These are phyloP conservation scores for Dendryphion nanum DNA, from an alignment of 2,329 filamentous ascomycete species.

Conservation along the genomic window DNA sequence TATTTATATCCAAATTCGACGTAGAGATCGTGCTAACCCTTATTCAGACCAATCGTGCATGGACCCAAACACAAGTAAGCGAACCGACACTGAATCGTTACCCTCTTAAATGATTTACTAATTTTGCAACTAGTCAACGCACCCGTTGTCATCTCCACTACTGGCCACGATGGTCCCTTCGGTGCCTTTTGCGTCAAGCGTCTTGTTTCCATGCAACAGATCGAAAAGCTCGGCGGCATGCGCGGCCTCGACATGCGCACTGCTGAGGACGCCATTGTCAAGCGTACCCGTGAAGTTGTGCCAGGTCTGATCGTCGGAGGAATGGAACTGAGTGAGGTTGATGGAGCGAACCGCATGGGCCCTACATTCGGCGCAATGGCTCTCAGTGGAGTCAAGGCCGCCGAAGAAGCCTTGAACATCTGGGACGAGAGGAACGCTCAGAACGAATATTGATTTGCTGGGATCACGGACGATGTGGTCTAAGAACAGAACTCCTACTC, in stretches of 20 bases:
- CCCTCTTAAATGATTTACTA: too few relatives aligned
- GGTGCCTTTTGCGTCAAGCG: slow-evolving; percentile 90
- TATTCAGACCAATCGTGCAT: slow-evolving; percentile 95
- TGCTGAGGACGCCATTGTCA: slow-evolving; percentile 91
- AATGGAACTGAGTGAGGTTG: slow-evolving; percentile 90
- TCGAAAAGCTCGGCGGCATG: slow-evolving; percentile 87
- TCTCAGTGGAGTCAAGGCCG: slow-evolving; percentile 83
- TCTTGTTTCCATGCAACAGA: slow-evolving; percentile 80
- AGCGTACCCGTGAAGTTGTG: slow-evolving; percentile 82
- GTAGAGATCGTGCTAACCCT: too few relatives aligned
- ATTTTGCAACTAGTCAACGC: too few relatives aligned
- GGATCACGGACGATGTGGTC: too few relatives aligned
- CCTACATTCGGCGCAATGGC: slow-evolving; percentile 90
- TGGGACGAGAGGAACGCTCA: slow-evolving; percentile 76
- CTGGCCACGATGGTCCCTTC: slow-evolving; percentile 87
- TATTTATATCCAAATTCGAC: too few relatives aligned
- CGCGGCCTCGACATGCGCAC: slow-evolving; percentile 88
- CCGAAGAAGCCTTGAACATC: slow-evolving; percentile 77
- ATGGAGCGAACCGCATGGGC: slow-evolving; percentile 89
- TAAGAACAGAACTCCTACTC: too few relatives aligned
- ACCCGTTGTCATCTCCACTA: slow-evolving; percentile 83
- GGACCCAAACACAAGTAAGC: slow-evolving; percentile 92
- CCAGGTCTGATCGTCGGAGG: slow-evolving; percentile 89
- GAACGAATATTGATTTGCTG: slow-evolving; percentile 51
- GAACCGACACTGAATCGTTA: too few relatives aligned